Conservation (phyloP, 225 moss, liverwort and hornwort genomes). For the Neckera pumila region DNA sequence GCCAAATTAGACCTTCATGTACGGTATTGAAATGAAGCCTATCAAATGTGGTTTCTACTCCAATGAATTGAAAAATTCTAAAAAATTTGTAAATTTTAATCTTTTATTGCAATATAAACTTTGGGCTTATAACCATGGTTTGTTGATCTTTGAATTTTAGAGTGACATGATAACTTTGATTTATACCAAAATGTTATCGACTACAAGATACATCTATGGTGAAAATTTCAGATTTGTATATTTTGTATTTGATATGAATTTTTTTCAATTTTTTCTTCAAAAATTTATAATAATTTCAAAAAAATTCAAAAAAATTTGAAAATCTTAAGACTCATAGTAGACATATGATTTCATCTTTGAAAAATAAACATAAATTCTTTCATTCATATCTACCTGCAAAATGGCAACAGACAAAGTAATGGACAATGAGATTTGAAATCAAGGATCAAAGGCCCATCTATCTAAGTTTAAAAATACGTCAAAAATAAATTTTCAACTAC, state of each 20-base stretch:
- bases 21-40: neutral
- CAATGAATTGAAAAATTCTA: neutral
- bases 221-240: neutral
- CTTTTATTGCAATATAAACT: neutral
- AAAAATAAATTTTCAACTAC: neutral
- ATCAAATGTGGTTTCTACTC: fast-evolving
- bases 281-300: neutral
- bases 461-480: no score
- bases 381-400: no score
- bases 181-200: neutral
- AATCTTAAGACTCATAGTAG: neutral
- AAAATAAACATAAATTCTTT: neutral
- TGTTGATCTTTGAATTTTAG: neutral
- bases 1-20: no score
- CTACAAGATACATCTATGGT: neutral
- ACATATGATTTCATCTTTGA: neutral
- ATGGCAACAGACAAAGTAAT: no score
- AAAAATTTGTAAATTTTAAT: neutral
- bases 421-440: neutral
- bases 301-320: neutral
- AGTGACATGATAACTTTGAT: fast-evolving
- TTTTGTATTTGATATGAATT: neutral
- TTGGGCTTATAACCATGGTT: fast-evolving
- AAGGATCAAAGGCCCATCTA: fast-evolving
- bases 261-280: neutral